These are phyloP conservation scores for Curvularia sp. DNA, from an alignment of 2,329 filamentous ascomycete genomes.

Conservation along the genomic window DNA sequence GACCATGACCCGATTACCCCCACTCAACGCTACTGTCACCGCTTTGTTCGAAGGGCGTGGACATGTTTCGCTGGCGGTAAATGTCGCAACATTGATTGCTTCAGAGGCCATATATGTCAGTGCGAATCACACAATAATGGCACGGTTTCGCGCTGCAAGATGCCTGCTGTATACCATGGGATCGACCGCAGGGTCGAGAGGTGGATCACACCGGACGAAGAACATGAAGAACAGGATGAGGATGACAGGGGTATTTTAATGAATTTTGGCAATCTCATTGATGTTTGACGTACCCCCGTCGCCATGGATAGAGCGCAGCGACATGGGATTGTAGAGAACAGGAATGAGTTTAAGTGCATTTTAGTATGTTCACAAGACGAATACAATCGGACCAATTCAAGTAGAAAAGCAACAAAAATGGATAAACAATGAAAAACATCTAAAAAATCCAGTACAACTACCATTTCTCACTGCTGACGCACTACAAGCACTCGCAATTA, in stretches of 20 bases:
- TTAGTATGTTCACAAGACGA: neutral
- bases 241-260: neutral
- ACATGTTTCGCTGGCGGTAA: neutral
- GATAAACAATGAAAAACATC: neutral
- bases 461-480: too few species aligned
- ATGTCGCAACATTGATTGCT: neutral
- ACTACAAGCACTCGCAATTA: neutral
- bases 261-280: neutral
- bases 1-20: neutral
- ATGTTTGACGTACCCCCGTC: neutral
- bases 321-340: neutral
- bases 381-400: neutral
- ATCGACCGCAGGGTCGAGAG: neutral
- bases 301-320: neutral
- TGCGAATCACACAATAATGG: neutral
- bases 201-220: neutral
- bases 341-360: neutral
- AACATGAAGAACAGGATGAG: neutral
- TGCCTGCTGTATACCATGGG: neutral
- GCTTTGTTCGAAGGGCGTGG: neutral
- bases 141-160: neutral
- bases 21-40: neutral
- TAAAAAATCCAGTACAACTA: too few species aligned
- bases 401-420: neutral
- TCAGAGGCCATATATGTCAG: neutral